A percentile compares a stretch with the other conserved stretches of the same genome.
phyloP scores from a whole-genome alignment of 768 basidiomycete species.

The Gymnopilus dilepis region DNA sequence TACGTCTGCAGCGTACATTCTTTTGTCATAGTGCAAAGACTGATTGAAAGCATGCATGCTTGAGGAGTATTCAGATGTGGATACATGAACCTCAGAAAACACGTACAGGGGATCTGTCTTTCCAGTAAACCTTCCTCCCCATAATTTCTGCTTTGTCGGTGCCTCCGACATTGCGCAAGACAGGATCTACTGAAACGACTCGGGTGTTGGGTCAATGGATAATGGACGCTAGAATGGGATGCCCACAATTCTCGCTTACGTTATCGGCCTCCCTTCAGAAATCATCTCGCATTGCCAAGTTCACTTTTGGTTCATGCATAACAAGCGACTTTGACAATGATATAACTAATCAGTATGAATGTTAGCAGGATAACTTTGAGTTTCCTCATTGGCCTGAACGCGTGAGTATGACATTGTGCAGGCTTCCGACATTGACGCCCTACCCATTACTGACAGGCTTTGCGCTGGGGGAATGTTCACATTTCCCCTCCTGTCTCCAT shows the following conservation, averaged over 20 bases:
- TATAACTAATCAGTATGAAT: constrained; percentile 8
- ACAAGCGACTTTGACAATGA: neutral
- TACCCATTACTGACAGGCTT: constrained; percentile 46
- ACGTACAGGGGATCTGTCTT: constrained; percentile 86
- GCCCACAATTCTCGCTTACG: too few relatives aligned
- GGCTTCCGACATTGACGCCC: neutral
- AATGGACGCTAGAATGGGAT: too few relatives aligned
- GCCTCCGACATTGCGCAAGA: constrained; percentile 41
- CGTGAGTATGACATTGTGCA: too few relatives aligned
- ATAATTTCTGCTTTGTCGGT: constrained; percentile 72
- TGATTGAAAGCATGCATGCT: constrained; percentile 99
- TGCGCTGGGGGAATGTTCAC: constrained; percentile 82
- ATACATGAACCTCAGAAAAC: neutral
- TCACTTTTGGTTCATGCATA: too few relatives aligned
- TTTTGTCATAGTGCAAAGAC: constrained; percentile 91
- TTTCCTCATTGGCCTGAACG: constrained; percentile 64
- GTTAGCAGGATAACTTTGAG: constrained; percentile 39
- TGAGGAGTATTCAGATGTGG: constrained; percentile 23
- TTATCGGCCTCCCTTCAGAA: neutral
- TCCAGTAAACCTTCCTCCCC: constrained; percentile 90
- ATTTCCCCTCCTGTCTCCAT: constrained; percentile 76
- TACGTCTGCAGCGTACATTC: constrained; percentile 93
- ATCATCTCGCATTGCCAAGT: too few relatives aligned
- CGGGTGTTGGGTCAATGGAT: too few relatives aligned
- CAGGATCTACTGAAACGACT: too few relatives aligned